Base-by-base conservation (phyloP, 768 basidiomycete genomes). In the Mycena metata region DNA sequence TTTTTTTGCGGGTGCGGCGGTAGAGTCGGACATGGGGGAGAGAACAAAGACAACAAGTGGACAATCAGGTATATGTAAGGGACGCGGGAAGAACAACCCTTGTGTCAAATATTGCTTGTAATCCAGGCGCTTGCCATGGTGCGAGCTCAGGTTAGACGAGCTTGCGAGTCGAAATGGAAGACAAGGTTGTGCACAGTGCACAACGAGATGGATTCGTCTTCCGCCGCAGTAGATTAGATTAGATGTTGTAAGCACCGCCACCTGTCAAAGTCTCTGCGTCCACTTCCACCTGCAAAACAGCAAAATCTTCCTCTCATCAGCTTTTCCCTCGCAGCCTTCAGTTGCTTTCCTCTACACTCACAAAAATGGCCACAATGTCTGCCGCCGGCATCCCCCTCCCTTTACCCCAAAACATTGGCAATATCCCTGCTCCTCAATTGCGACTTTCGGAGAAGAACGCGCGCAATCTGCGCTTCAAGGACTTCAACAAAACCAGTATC, bases 1-100 rank as follows among this genome's bases (percentile, higher is more conserved):
- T 75, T 83, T 84, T 59, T 74, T 72, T 13, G 74, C 52, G 35
- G 64, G 60, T 42, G 73, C 66, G 26, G 70, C 46, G 43, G 60
- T 56, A 21, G 67, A 26, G 30, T 74, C 74, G 60, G 73, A 71
- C 73, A 74, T 70, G 57, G 52, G 56, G 62, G 36, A 39, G 36
- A 26, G 30, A 42, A 60, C 35, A 67, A 63, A 30, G 49, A 39
- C 45, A 30, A 66, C 16, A n/a, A n/a, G 36, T 42, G 49, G 24
- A 42, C 8, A 33, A 60, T 54, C 16, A 52, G 57, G 57, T 64
- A 64, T 69, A 67, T 62, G 66, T 68, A 68, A 68, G 60, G 49
- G 5, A 56, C 67, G 62, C 55, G 46, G 41, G 49, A 59, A 64
- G 61, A 68, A 68, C 67, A 69, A 69, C 61, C 57, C 67, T 56